phyloP scores from a whole-genome alignment of 257 asterid species.

The Scutellaria baicalensis region DNA sequence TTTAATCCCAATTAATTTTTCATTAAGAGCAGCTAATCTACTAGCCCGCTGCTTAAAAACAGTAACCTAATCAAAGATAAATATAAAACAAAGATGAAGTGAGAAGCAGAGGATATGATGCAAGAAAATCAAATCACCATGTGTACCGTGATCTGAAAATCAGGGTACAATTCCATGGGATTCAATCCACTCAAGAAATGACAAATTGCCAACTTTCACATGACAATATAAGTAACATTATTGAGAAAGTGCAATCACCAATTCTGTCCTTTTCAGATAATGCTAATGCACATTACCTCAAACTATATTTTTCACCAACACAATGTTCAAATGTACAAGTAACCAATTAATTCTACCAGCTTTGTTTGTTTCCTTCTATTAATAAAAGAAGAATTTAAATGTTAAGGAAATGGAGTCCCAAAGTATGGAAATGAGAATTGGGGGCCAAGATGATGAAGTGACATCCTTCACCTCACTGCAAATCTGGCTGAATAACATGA shows the following conservation, averaged over 20 bases:
- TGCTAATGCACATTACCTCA: background rate
- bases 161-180: background rate
- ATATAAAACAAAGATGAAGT: conserved; percentile 5
- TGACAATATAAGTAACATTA: background rate
- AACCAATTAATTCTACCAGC: background rate
- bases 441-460: background rate
- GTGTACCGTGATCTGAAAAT: background rate
- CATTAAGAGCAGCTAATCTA: conserved; percentile 74
- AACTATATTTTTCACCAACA: background rate
- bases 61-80: conserved; percentile 53
- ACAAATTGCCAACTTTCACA: background rate
- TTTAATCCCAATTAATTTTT: conserved; percentile 75
- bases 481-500: background rate
- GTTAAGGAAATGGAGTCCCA: background rate
- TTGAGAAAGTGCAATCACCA: background rate
- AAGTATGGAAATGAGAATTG: background rate
- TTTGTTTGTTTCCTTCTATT: background rate
- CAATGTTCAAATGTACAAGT: background rate
- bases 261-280: background rate
- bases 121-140: background rate
- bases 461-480: background rate
- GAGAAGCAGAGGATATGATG: background rate
- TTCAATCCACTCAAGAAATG: background rate
- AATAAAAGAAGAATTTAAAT: background rate
- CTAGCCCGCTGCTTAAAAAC: conserved; percentile 85